These are phyloP conservation scores for Linnemannia zychae DNA, from an alignment of 192 early-diverging fungal genomes.

Conservation along the genomic window DNA sequence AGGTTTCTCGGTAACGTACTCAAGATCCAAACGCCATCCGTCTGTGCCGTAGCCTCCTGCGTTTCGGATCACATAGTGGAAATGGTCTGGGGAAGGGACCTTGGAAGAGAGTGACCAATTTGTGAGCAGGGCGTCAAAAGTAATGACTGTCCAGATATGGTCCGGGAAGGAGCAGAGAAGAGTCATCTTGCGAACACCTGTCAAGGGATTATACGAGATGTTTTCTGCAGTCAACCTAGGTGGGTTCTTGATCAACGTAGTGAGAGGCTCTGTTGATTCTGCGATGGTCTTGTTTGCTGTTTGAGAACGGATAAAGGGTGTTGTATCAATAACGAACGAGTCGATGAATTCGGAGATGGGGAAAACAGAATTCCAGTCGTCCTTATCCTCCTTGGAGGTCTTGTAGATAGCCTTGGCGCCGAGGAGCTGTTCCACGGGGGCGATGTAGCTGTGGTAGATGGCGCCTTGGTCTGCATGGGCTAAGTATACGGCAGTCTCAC, in stretches of 20 bases:
- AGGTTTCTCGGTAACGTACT: slow-evolving; percentile 8
- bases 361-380: slow-evolving; percentile 70
- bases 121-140: slow-evolving; percentile 69
- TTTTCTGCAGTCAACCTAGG: slow-evolving; percentile 60
- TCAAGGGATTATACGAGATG: slow-evolving; percentile 58
- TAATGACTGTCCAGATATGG: slow-evolving; percentile 71
- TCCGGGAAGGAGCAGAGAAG: slow-evolving; percentile 56
- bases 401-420: slow-evolving; percentile 48
- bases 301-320: slow-evolving; percentile 54
- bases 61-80: slow-evolving; percentile 62
- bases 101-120: slow-evolving; percentile 65
- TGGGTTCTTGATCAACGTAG: slow-evolving; percentile 23
- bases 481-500: slow-evolving; percentile 64
- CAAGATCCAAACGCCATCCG: slow-evolving; percentile 48
- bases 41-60: slow-evolving; percentile 35
- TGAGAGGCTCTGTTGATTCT: slow-evolving; percentile 18
- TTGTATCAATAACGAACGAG: slow-evolving; percentile 61
- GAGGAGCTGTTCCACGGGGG: slow-evolving; percentile 54
- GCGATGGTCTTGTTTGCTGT: slow-evolving; percentile 41
- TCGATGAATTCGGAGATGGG: slow-evolving; percentile 72
- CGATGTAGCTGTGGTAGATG: slow-evolving; percentile 58
- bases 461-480: slow-evolving; percentile 72
- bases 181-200: slow-evolving; percentile 61
- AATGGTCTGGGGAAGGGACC: slow-evolving; percentile 30
- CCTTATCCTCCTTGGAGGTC: slow-evolving; percentile 42